Evolutionary conservation across 1,284 basidiomycete genomes (phyloP).

Genomic region (Heterobasidion occidentale): DNA sequence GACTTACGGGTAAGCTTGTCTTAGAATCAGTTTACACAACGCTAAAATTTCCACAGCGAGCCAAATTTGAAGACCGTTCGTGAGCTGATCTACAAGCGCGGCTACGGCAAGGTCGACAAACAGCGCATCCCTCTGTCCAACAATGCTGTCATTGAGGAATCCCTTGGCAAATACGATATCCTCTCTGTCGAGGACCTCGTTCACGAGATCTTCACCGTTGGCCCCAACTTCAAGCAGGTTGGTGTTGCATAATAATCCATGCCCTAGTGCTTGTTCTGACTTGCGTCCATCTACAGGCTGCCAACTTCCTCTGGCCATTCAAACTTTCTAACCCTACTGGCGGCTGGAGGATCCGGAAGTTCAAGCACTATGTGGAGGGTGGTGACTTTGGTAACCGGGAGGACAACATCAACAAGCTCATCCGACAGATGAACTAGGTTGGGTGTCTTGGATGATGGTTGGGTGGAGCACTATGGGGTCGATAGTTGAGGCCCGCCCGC

Average conservation of each 20-base stretch:
- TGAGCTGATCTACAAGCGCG: slow-evolving; percentile 99
- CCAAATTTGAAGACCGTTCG: slow-evolving; percentile 96
- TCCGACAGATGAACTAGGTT: slow-evolving; percentile 90
- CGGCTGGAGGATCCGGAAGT: slow-evolving; percentile 95
- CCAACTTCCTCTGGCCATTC: slow-evolving; percentile 99
- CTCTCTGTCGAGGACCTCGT: slow-evolving; percentile 98
- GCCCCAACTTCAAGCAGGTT: slow-evolving; percentile 98
- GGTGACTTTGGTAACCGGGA: slow-evolving; percentile 98
- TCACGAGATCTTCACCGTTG: slow-evolving; percentile 93
- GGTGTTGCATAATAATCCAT: slow-evolving; percentile 13
- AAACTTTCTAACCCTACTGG: slow-evolving; percentile 99
- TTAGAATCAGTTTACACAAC: not conserved
- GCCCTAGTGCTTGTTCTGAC: slow-evolving; percentile 1
- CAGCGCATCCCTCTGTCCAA: slow-evolving; percentile 95
- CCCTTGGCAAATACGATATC: slow-evolving; percentile 93
- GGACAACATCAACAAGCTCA: slow-evolving; percentile 93
- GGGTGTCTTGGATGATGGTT: slow-evolving; percentile 13
- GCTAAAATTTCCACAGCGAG: slow-evolving; percentile 44
- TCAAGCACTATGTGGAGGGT: slow-evolving; percentile 91
- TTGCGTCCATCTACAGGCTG: slow-evolving; percentile 40
- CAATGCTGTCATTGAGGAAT: slow-evolving; percentile 90
- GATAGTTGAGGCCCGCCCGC: not conserved
- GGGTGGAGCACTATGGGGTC: slow-evolving; percentile 20
- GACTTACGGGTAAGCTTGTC: slow-evolving; percentile 75
- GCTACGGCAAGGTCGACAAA: slow-evolving; percentile 97